Conservation (phyloP, 1,139 yeast species). For the Blastobotrys arbuscula region DNA sequence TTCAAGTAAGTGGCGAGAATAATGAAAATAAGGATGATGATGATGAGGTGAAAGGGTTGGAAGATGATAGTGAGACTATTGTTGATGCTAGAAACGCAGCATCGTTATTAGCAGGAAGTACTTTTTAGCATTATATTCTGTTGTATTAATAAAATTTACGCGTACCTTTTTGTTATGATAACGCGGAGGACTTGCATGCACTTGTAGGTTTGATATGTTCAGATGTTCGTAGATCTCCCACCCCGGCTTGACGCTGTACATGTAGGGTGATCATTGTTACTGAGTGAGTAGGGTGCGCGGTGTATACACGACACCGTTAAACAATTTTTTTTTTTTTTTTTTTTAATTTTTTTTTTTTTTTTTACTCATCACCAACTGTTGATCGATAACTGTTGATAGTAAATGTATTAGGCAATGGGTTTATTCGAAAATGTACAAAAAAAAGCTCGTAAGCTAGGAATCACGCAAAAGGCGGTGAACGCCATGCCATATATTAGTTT, state of each 20-base stretch:
- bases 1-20: background rate
- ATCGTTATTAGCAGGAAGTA: conserved; percentile 65
- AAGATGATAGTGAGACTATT: conserved; percentile 31
- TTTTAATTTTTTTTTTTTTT: too few species aligned
- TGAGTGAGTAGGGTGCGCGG: too few species aligned
- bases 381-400: too few species aligned
- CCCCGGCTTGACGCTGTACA: too few species aligned
- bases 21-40: conserved; percentile 18
- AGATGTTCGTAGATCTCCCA: too few species aligned
- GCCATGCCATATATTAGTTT: conserved; percentile 57
- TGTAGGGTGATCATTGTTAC: too few species aligned
- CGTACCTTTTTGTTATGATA: too few species aligned
- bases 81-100: conserved; percentile 86
- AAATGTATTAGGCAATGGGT: too few species aligned
- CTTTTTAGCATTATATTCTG: conserved; percentile 41
- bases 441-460: conserved; percentile 28
- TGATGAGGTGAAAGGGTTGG: conserved; percentile 30
- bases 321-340: background rate
- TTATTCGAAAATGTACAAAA: conserved; percentile 34
- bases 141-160: background rate
- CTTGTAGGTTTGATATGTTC: too few species aligned
- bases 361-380: background rate
- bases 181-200: too few species aligned
- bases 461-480: conserved; percentile 26
- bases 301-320: too few species aligned